Evolutionary conservation across 768 basidiomycete genomes (phyloP).

Genomic region (Kwoniella heveanensis): DNA sequence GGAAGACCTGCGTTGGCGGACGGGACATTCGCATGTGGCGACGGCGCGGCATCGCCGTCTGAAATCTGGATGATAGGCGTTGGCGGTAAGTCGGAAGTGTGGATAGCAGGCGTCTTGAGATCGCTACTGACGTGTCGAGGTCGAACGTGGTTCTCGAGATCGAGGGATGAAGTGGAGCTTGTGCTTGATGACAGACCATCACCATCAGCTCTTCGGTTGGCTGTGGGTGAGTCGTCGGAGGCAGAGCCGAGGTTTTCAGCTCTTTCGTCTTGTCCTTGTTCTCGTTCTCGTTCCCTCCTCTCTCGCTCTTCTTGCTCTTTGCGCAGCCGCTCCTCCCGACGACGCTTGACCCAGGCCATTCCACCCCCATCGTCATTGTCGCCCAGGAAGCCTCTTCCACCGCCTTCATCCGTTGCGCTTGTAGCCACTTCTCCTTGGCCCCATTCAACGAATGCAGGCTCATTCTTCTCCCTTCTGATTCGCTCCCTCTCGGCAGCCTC

Average conservation of each 20-base stretch:
- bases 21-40: background rate
- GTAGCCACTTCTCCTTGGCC: conserved; percentile 60
- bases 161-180: conserved; percentile 16
- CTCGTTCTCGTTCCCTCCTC: conserved; percentile 41
- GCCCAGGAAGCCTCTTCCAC: conserved; percentile 58
- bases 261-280: conserved; percentile 60
- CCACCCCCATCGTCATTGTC: conserved; percentile 83
- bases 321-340: conserved; percentile 64
- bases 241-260: conserved; percentile 9
- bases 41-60: conserved; percentile 15
- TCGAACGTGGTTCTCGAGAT: background rate
- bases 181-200: conserved; percentile 16
- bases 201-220: background rate
- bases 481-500: conserved; percentile 43
- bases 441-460: conserved; percentile 90
- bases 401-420: conserved; percentile 58
- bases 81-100: conserved; percentile 27
- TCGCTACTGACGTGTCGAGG: conserved; percentile 6
- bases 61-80: conserved; percentile 43
- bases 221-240: conserved; percentile 3
- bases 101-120: conserved; percentile 32
- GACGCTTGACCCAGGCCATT: conserved; percentile 75
- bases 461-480: conserved; percentile 49
- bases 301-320: conserved; percentile 58
- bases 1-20: background rate